Percentiles rank a stretch among this genome's conserved stretches.
Evolutionary conservation across 805 yeast genomes (phyloP).

Genomic region (Isabelozyma heimii): DNA sequence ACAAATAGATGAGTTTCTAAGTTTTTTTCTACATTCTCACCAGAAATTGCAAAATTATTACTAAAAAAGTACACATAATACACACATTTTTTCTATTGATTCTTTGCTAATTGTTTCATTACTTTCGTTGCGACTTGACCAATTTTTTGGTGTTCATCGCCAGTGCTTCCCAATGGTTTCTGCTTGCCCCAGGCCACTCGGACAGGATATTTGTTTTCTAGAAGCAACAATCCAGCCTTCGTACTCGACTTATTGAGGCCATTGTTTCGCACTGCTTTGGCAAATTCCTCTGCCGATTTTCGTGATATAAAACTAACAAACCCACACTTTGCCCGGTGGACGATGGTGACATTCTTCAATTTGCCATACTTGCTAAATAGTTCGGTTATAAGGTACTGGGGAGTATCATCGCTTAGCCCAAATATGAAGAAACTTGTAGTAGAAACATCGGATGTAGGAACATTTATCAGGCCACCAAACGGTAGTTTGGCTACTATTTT

Average conservation of each 20-base stretch:
- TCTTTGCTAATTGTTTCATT: conserved; percentile 49
- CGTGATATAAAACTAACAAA: conserved; percentile 54
- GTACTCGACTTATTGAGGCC: conserved; percentile 22
- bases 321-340: conserved; percentile 63
- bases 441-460: conserved; percentile 35
- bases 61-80: neutral
- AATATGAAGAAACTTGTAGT: conserved; percentile 68
- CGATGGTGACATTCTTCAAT: conserved; percentile 46
- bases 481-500: conserved; percentile 63
- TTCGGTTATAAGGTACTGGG: conserved; percentile 59
- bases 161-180: conserved; percentile 36
- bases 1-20: too few species aligned
- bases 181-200: conserved; percentile 57
- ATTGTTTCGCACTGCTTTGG: conserved; percentile 15
- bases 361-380: conserved; percentile 45
- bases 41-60: neutral
- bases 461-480: conserved; percentile 52
- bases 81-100: conserved; percentile 15
- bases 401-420: conserved; percentile 66
- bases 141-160: conserved; percentile 46
- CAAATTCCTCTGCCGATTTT: conserved; percentile 47
- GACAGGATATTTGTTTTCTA: conserved; percentile 40
- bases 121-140: conserved; percentile 51
- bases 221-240: conserved; percentile 32
- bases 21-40: neutral